These are phyloP conservation scores for Fusarium veterinarium DNA, from an alignment of 2,329 filamentous ascomycete genomes.

Conservation along the genomic window DNA sequence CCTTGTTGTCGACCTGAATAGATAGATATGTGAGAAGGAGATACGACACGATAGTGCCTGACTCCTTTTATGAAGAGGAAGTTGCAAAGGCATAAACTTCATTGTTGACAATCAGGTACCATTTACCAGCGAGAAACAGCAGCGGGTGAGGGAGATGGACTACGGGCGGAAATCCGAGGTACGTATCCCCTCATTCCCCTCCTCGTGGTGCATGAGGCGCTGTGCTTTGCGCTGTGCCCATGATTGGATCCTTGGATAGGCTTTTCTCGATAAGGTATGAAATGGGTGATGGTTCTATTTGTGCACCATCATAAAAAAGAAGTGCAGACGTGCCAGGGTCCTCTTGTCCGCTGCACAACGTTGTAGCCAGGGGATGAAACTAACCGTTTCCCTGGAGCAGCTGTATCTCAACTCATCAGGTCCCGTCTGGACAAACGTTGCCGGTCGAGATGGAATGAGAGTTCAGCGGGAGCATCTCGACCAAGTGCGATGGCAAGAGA, in stretches of 20 bases:
- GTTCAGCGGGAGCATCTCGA: conserved; percentile 3
- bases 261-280: conserved; percentile 39
- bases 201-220: conserved; percentile 35
- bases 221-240: conserved; percentile 27
- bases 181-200: conserved; percentile 34
- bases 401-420: conserved; percentile 17
- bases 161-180: neutral
- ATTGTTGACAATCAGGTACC: neutral
- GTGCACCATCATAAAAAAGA: conserved; percentile 32
- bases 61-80: neutral
- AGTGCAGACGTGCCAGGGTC: conserved; percentile 36
- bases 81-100: neutral
- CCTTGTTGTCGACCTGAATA: conserved; percentile 18
- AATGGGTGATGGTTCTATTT: conserved; percentile 24
- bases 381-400: conserved; percentile 29
- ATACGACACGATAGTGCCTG: conserved; percentile 11
- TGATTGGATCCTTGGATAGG: conserved; percentile 34
- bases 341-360: conserved; percentile 33
- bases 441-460: conserved; percentile 6
- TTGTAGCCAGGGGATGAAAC: conserved; percentile 29
- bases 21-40: conserved; percentile 11
- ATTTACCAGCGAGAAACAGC: neutral
- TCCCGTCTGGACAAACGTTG: conserved; percentile 20
- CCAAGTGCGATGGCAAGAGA: conserved; percentile 3
- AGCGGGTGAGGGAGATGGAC: conserved; percentile 13